phyloP scores from a whole-genome alignment of 805 yeast genomes.

The Lipomyces sp. region DNA sequence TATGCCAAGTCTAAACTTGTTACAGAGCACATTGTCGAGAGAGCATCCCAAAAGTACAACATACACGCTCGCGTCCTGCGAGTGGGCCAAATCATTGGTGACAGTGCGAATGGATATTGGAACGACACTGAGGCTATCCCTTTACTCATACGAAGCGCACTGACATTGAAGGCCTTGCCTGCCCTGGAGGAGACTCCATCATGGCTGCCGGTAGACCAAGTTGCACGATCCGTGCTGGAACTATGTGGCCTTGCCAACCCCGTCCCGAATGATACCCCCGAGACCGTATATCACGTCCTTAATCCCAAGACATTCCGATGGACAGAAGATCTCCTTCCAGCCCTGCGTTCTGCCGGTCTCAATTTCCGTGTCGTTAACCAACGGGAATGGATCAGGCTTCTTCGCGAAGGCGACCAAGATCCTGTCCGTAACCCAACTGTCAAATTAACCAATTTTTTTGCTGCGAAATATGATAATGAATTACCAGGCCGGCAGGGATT shows the following conservation, averaged over 20 bases:
- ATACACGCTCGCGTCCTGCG: conserved; percentile 24
- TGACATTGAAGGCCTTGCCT: conserved; percentile 27
- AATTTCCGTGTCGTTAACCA: conserved; percentile 16
- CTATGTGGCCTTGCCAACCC: conserved; percentile 10
- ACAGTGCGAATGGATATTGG: conserved; percentile 27
- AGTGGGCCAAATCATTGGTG: conserved; percentile 32
- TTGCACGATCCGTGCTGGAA: conserved; percentile 25
- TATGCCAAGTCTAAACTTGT: conserved; percentile 32
- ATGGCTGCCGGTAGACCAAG: conserved; percentile 34
- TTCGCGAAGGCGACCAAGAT: conserved; percentile 24
- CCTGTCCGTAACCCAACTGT: conserved; percentile 32
- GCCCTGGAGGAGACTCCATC: conserved; percentile 24
- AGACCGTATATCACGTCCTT: conserved; percentile 21
- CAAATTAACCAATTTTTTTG: conserved; percentile 23
- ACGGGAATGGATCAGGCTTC: conserved; percentile 20
- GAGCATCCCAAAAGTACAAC: conserved; percentile 15
- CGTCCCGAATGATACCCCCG: conserved; percentile 11
- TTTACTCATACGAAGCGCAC: conserved; percentile 28
- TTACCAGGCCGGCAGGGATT: conserved; percentile 24
- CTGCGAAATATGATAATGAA: conserved; percentile 25
- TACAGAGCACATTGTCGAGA: conserved; percentile 22
- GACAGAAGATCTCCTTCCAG: conserved; percentile 29
- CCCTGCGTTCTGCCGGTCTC: conserved; percentile 20
- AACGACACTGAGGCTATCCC: conserved; percentile 34
- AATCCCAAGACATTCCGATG: conserved; percentile 26